Percentiles rank a stretch among this genome's conserved stretches.
Evolutionary conservation across 768 basidiomycete genomes (phyloP).

Genomic region (Russula lepida): DNA sequence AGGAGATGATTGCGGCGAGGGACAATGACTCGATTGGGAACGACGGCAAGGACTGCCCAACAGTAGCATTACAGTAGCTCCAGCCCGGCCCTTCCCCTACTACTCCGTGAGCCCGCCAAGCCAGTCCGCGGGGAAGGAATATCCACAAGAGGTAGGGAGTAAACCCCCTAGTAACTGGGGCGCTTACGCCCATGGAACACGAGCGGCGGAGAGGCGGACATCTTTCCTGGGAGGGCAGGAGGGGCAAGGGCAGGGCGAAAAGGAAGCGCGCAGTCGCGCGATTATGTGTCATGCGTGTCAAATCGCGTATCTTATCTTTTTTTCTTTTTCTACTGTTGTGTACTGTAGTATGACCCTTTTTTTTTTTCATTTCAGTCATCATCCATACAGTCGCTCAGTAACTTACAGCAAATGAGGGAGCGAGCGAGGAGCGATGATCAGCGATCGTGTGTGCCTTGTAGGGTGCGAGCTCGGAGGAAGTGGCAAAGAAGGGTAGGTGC

Average conservation of each 20-base stretch:
- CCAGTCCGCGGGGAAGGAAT: constrained; percentile 3
- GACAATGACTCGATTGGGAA: background rate
- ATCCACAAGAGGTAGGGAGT: background rate
- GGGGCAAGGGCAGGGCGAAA: too few species aligned
- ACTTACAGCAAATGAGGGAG: background rate
- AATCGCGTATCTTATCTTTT: constrained; percentile 6
- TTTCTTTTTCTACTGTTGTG: too few species aligned
- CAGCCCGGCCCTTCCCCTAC: too few species aligned
- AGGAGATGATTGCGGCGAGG: background rate
- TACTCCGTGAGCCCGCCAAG: background rate
- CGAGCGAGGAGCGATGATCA: background rate
- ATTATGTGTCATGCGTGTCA: too few species aligned
- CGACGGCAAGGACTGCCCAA: background rate
- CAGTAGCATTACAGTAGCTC: too few species aligned
- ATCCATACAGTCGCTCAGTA: too few species aligned
- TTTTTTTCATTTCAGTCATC: too few species aligned
- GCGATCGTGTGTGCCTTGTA: background rate
- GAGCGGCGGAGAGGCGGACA: constrained; percentile 7
- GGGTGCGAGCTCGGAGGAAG: background rate
- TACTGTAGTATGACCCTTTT: too few species aligned
- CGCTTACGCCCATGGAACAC: background rate
- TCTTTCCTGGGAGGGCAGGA: background rate
- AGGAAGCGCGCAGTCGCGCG: too few species aligned
- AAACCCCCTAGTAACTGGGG: background rate
- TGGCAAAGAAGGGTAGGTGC: constrained; percentile 10